Conservation (phyloP, 2,329 filamentous ascomycete species). For the Nigrospora sphaerica region DNA sequence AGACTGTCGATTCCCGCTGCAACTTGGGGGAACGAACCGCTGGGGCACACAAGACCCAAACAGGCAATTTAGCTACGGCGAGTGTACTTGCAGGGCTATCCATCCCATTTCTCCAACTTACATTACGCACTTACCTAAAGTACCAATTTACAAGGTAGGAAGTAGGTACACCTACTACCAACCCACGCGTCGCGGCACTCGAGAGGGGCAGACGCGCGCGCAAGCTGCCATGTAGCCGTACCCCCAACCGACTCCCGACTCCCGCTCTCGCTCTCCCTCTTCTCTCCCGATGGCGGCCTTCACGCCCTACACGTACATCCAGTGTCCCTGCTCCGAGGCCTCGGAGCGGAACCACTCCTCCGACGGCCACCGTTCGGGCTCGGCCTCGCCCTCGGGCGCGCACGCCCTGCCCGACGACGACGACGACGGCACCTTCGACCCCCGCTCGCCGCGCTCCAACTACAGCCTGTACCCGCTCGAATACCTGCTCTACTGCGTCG, state of each 20-base stretch:
- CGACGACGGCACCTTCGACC: conserved; percentile 76
- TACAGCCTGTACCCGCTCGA: conserved; percentile 92
- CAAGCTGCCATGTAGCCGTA: too few species aligned
- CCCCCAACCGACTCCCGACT: too few species aligned
- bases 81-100: too few species aligned
- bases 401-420: conserved; percentile 21
- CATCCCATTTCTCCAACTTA: too few species aligned
- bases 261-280: neutral
- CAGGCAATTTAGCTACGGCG: too few species aligned
- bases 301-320: conserved; percentile 58
- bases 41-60: too few species aligned
- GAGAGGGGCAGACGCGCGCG: neutral
- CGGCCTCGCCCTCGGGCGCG: conserved; percentile 10
- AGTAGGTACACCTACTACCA: neutral
- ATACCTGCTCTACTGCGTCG: conserved; percentile 91
- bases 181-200: neutral
- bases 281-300: conserved; percentile 36
- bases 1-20: too few species aligned
- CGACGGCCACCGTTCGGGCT: conserved; percentile 3
- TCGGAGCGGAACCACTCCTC: conserved; percentile 29
- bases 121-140: too few species aligned
- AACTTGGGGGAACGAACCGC: too few species aligned
- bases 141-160: too few species aligned
- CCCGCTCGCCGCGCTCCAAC: conserved; percentile 74
- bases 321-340: conserved; percentile 46